A percentile compares a stretch with the other conserved stretches of the same genome.
Evolutionary conservation across 345 rosid species (phyloP).

Genomic region (Eucalyptus sideroxylon): DNA sequence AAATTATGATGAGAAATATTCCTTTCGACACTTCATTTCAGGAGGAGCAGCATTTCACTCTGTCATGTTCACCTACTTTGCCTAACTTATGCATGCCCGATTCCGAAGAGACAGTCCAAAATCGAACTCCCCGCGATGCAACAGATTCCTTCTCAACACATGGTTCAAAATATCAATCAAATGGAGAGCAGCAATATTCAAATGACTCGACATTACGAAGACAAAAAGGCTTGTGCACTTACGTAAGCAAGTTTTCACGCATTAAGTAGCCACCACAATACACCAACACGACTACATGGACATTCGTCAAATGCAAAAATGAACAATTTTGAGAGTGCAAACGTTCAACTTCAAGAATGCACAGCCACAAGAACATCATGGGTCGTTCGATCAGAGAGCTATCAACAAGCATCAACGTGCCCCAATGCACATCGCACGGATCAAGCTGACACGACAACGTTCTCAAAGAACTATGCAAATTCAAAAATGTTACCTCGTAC

Average conservation of each 20-base stretch:
- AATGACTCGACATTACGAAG: background rate
- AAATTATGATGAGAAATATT: background rate
- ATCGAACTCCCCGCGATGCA: background rate
- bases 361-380: background rate
- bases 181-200: background rate
- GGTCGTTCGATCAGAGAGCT: background rate
- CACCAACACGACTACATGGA: background rate
- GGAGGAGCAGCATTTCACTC: background rate
- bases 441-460: background rate
- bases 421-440: background rate
- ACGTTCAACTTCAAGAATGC: background rate
- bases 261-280: background rate
- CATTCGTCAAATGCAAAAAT: background rate
- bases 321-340: background rate
- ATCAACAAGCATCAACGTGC: background rate
- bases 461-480: background rate
- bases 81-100: background rate
- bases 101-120: background rate
- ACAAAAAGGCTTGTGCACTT: background rate
- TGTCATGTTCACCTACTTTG: background rate
- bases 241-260: background rate
- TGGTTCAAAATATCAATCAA: background rate
- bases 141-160: background rate
- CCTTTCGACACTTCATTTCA: background rate
- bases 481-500: background rate